Evolutionary conservation across 768 basidiomycete species (phyloP).

Genomic region (Mycena venus): DNA sequence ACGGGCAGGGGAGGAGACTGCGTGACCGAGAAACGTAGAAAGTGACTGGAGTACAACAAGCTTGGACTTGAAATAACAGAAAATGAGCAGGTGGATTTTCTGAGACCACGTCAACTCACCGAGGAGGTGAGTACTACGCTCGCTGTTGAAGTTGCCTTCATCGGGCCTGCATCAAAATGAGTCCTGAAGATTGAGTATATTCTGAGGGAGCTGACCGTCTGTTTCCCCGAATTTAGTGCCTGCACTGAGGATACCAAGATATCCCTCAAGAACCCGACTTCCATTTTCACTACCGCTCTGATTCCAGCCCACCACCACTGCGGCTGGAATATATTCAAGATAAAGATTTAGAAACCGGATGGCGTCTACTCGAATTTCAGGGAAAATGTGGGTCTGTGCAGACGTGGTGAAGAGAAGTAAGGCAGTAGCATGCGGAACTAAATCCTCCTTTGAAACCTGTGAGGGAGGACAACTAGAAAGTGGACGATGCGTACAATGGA

Average conservation of each 20-base stretch:
- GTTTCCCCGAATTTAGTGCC: slow-evolving; percentile 72
- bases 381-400: slow-evolving; percentile 94
- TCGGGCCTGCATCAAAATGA: slow-evolving; percentile 45
- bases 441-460: slow-evolving; percentile 63
- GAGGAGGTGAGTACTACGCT: slow-evolving; percentile 75
- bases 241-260: slow-evolving; percentile 82
- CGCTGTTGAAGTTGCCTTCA: slow-evolving; percentile 69
- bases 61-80: slow-evolving; percentile 70
- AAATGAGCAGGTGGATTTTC: neutral
- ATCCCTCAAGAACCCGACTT: slow-evolving; percentile 79
- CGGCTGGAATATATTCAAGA: slow-evolving; percentile 75
- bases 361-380: slow-evolving; percentile 93
- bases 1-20: slow-evolving; percentile 46
- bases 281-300: slow-evolving; percentile 66
- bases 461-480: neutral
- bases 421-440: slow-evolving; percentile 80
- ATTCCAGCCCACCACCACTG: slow-evolving; percentile 79
- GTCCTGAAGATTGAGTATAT: neutral
- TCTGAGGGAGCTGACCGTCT: slow-evolving; percentile 57
- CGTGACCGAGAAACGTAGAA: slow-evolving; percentile 71
- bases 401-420: slow-evolving; percentile 91
- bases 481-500: slow-evolving; percentile 59
- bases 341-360: slow-evolving; percentile 84
- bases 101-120: slow-evolving; percentile 54
- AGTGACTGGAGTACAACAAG: slow-evolving; percentile 82